These are phyloP conservation scores for Panaeolus cyanescens DNA, from an alignment of 768 basidiomycete genomes.

Conservation along the genomic window DNA sequence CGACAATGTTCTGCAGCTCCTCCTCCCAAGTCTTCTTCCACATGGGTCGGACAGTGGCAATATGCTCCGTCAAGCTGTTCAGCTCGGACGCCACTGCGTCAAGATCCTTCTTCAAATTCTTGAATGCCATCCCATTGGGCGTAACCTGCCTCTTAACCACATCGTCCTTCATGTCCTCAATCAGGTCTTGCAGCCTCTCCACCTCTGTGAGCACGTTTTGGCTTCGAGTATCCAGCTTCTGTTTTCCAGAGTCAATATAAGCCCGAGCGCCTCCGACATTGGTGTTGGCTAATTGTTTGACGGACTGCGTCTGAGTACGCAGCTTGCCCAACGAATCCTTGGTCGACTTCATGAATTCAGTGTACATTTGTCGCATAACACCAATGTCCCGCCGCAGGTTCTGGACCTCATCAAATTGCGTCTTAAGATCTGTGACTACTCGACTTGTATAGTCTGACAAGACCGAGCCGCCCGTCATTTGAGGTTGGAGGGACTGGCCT, in stretches of 20 bases:
- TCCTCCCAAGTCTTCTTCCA: conserved; percentile 99
- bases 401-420: conserved; percentile 94
- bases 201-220: conserved; percentile 90
- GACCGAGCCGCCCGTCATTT: conserved; percentile 75
- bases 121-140: conserved; percentile 75
- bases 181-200: conserved; percentile 89
- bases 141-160: conserved; percentile 86
- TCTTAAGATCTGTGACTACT: conserved; percentile 81
- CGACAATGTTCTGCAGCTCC: conserved; percentile 94
- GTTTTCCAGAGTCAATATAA: conserved; percentile 90
- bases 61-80: conserved; percentile 77
- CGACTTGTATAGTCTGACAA: conserved; percentile 72
- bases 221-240: conserved; percentile 85
- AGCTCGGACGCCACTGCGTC: conserved; percentile 67
- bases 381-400: conserved; percentile 92
- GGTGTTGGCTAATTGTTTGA: conserved; percentile 82
- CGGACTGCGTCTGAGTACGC: conserved; percentile 82
- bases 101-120: conserved; percentile 72
- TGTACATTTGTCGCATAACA: conserved; percentile 92
- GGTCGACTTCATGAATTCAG: conserved; percentile 90
- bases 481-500: conserved; percentile 68
- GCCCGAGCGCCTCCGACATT: conserved; percentile 85
- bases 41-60: conserved; percentile 88
- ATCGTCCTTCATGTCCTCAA: conserved; percentile 89
- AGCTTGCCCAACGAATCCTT: conserved; percentile 81